Conservation (phyloP, 768 basidiomycete genomes). For the Panaeolus cyanescens region DNA sequence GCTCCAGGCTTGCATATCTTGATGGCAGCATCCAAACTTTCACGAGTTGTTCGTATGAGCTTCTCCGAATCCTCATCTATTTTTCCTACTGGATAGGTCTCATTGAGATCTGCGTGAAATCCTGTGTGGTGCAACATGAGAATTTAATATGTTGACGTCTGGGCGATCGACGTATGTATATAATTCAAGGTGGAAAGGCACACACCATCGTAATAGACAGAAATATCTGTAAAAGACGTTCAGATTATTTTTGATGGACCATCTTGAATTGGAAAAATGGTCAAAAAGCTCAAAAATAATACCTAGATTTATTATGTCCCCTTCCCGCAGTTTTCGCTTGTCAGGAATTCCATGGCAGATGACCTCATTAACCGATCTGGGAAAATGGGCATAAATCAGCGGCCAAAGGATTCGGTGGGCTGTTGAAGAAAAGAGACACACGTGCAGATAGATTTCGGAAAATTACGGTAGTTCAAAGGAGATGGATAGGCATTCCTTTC, state of each 20-base stretch:
- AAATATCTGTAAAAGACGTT: conserved; percentile 57
- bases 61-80: conserved; percentile 83
- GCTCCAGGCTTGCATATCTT: conserved; percentile 92
- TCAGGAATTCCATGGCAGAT: conserved; percentile 99
- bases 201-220: conserved; percentile 76
- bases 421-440: conserved; percentile 41
- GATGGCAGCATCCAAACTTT: conserved; percentile 88
- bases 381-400: conserved; percentile 5
- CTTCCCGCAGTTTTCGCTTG: conserved; percentile 78
- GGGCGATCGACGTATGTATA: conserved; percentile 3
- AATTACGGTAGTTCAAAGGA: conserved; percentile 87
- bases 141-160: conserved; percentile 3
- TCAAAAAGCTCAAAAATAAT: neutral
- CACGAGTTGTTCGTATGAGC: conserved; percentile 80
- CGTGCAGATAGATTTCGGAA: conserved; percentile 97
- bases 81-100: conserved; percentile 86
- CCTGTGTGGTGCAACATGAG: conserved; percentile 42
- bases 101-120: conserved; percentile 92
- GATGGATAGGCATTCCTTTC: conserved; percentile 93
- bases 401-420: neutral
- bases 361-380: conserved; percentile 88
- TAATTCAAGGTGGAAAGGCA: conserved; percentile 5
- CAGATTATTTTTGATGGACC: conserved; percentile 8
- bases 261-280: conserved; percentile 19
- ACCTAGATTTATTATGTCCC: conserved; percentile 97